These are phyloP conservation scores for Cytospora piceicola DNA, from an alignment of 2,329 filamentous ascomycete species.

Conservation along the genomic window DNA sequence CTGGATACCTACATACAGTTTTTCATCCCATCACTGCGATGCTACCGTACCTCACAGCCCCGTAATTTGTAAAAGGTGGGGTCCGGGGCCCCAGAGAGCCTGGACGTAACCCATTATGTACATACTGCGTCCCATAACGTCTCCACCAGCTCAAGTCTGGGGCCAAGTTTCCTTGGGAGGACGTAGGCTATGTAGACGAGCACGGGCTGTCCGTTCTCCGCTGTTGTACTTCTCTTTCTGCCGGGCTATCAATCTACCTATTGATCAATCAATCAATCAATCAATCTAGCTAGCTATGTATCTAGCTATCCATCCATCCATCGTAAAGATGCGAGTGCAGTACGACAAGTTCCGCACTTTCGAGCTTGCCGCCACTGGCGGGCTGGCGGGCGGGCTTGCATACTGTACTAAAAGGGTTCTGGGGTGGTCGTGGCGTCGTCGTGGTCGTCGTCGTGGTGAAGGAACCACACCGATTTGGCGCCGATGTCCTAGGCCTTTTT, in stretches of 20 bases:
- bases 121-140: neutral
- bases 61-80: neutral
- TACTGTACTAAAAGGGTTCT: neutral
- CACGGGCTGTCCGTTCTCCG: no score
- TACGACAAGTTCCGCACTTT: neutral
- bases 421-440: neutral
- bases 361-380: conserved; percentile 4
- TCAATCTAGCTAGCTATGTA: no score
- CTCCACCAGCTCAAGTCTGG: conserved; percentile 1
- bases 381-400: neutral
- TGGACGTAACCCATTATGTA: neutral
- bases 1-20: neutral
- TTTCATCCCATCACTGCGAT: neutral
- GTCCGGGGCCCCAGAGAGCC: conserved; percentile 24
- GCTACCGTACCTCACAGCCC: conserved; percentile 5
- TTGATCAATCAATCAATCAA: no score
- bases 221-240: neutral
- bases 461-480: conserved; percentile 23
- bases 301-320: neutral
- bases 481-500: neutral
- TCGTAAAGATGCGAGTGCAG: neutral
- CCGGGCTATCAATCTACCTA: no score
- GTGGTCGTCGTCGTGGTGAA: neutral
- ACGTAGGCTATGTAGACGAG: no score
- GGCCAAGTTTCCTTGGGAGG: neutral